Conservation (phyloP, 257 asterid genomes). For the Solanum verrucosum region DNA sequence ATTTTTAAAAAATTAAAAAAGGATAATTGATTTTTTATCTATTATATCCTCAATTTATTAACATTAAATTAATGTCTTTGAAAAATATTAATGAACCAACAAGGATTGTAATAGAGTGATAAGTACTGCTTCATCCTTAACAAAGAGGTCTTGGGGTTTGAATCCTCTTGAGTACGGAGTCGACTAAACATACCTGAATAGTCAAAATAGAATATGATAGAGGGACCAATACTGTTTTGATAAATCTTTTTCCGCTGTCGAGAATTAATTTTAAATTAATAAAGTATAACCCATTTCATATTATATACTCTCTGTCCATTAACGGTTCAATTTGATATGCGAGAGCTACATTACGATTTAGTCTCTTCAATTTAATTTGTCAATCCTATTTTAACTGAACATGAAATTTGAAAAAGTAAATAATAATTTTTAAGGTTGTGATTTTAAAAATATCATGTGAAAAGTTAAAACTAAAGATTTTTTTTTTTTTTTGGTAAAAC, state of each 20-base stretch:
- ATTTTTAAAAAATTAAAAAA: too few species aligned
- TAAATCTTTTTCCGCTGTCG: not conserved
- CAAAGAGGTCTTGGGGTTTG: too few species aligned
- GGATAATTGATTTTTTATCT: too few species aligned
- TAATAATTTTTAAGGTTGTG: too few species aligned
- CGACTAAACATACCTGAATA: not conserved
- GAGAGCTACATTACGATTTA: not conserved
- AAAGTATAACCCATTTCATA: not conserved
- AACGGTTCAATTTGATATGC: not conserved
- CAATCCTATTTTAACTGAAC: not conserved
- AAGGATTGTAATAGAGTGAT: too few species aligned
- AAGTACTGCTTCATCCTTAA: too few species aligned
- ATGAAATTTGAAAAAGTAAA: too few species aligned
- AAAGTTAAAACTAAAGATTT: not conserved
- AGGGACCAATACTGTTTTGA: not conserved
- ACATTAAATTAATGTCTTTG: not conserved
- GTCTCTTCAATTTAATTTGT: not conserved
- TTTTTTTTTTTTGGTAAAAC: too few species aligned
- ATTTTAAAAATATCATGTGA: too few species aligned
- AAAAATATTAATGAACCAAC: too few species aligned
- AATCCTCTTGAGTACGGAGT: accelerated
- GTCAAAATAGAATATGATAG: not conserved
- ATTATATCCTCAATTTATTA: too few species aligned
- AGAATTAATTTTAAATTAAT: not conserved
- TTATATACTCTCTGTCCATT: not conserved